Conservation (phyloP, 441 rosid species). For the Pelargonium fulgidum region DNA sequence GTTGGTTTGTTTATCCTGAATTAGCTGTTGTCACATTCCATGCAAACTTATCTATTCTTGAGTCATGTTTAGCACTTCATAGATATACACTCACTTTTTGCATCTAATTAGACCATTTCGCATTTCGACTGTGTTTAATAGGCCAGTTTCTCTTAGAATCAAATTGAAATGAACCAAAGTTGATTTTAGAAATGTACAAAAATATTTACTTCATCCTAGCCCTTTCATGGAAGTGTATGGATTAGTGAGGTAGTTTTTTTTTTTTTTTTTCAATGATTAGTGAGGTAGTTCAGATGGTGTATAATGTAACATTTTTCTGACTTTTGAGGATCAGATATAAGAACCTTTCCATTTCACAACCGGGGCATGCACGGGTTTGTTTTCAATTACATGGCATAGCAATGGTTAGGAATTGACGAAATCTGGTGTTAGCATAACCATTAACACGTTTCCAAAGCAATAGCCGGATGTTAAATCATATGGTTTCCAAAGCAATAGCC, state of each 20-base stretch:
- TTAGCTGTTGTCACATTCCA: background rate
- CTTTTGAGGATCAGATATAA: background rate
- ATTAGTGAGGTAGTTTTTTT: too few species aligned
- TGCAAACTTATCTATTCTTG: background rate
- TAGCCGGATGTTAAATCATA: too few species aligned
- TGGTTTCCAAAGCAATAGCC: background rate
- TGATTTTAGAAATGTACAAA: background rate
- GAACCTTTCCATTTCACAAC: background rate
- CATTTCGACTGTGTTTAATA: background rate
- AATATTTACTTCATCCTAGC: background rate
- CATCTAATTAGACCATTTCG: background rate
- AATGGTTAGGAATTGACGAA: background rate
- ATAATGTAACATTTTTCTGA: too few species aligned
- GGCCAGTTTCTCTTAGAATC: background rate
- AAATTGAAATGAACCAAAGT: background rate
- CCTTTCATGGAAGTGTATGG: too few species aligned
- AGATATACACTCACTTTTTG: too few species aligned
- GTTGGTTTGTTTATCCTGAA: conserved; percentile 21
- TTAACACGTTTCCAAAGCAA: background rate
- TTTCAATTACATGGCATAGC: background rate
- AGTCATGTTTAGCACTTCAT: too few species aligned
- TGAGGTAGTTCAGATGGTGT: too few species aligned
- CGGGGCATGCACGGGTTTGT: background rate
- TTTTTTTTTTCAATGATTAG: too few species aligned
- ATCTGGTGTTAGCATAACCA: background rate